Evolutionary conservation across 495 filamentous ascomycete genomes (phyloP), one percentile per base, ranked within the genome.

Genomic region (Penicillium manginii): DNA sequence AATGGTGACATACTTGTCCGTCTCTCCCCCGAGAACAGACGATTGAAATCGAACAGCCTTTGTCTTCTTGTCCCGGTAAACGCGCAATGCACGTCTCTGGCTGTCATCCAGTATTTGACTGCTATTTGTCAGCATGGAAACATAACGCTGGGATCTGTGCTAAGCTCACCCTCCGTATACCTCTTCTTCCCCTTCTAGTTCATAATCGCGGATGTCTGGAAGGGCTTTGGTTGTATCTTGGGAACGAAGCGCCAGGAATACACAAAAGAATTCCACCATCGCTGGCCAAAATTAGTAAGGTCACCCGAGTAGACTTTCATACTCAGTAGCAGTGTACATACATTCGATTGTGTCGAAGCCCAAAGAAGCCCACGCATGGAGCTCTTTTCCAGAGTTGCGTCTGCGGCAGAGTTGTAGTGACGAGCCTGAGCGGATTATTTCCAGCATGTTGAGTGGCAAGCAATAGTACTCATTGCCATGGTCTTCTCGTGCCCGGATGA

Each of bases 211-310:
- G 4, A 85, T 79, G 22, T 74, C 69, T 22, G 79, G 60, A 21
- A 81, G 78, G 1, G 80, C 75, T 2, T 77, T 83, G 54, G 78
- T 73, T 22, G 66, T 67, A 62, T 91, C 90, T 49, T 90, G 84
- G 14, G 84, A 81, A 65, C 91, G 91, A 55, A 96, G 80, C 0
- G 88, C 86, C 23, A 90, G 72, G 63, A 93, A 90, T 0, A 87
- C 84, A 71, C 84, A 88, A 69, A 88, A 90, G 69, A 96, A 94
- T 1, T 91, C 74, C 12, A 92, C 89, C 85, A 96, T 85, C 57
- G 75, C 85, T 86, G 22, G 23, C 33, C 4, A 46, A 42, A 12
- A 9, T 8, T 32, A 14, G 35, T 31, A n/a, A 39, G 21, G 9
- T 29, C 26, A 29, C 6, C 6, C 26, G 26, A 29, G 9, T 29